These are phyloP conservation scores for Paulownia fortunei DNA, from an alignment of 257 asterid species.

Conservation along the genomic window DNA sequence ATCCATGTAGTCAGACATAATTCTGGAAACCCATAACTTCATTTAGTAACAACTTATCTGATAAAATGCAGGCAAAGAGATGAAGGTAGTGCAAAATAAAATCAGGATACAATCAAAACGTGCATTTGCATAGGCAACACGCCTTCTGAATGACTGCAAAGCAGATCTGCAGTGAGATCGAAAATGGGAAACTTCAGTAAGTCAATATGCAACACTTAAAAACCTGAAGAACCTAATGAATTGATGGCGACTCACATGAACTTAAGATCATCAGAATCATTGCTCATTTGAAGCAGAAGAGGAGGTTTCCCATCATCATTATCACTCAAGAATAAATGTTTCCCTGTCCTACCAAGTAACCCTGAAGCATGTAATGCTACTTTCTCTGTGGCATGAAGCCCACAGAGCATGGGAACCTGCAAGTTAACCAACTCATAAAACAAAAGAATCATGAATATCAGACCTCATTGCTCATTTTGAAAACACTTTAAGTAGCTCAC, in stretches of 20 bases:
- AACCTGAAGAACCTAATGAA: neutral
- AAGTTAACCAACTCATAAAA: neutral
- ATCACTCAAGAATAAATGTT: conserved; percentile 75
- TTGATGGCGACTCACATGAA: conserved; percentile 65
- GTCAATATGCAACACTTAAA: neutral
- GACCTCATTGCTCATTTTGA: neutral
- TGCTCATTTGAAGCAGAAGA: conserved; percentile 79
- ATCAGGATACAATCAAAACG: conserved; percentile 81
- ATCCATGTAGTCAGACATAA: too few relatives aligned
- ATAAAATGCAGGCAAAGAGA: conserved; percentile 10
- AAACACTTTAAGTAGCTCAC: neutral
- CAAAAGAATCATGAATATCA: neutral
- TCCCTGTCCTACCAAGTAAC: conserved; percentile 82
- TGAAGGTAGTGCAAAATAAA: neutral
- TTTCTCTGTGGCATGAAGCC: conserved; percentile 70
- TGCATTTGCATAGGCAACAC: conserved; percentile 82
- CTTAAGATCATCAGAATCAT: conserved; percentile 68
- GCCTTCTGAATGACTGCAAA: conserved; percentile 72
- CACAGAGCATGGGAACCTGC: conserved; percentile 89
- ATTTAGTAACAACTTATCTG: neutral
- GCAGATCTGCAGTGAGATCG: conserved; percentile 69
- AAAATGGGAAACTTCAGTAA: conserved; percentile 9
- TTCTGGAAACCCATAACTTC: neutral
- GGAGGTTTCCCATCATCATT: conserved; percentile 70
- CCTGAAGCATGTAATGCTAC: conserved; percentile 62